Conservation (phyloP, 1,284 basidiomycete species). For the Takashimella tepidaria region DNA sequence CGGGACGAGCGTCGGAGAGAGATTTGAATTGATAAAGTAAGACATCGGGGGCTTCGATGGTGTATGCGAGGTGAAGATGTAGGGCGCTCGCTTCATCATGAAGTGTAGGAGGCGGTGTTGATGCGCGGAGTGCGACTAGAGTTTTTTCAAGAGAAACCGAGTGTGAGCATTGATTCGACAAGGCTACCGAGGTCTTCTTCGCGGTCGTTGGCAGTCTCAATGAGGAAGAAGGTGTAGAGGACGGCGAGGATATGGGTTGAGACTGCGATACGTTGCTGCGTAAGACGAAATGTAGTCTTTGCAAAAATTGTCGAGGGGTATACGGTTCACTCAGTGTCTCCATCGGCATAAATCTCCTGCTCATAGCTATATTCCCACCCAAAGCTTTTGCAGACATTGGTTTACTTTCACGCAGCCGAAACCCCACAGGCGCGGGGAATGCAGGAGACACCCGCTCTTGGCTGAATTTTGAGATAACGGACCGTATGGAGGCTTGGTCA, state of each 20-base stretch:
- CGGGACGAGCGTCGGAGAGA: not conserved
- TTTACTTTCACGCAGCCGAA: not conserved
- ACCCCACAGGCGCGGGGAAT: not conserved
- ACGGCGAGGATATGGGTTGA: not conserved
- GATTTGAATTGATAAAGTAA: not conserved
- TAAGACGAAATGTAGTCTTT: not conserved
- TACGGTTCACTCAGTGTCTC: not conserved
- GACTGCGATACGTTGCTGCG: not conserved
- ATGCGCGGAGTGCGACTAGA: not conserved
- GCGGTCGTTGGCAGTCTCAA: not conserved
- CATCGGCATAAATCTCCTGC: not conserved
- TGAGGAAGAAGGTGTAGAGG: not conserved
- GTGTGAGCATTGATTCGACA: no score
- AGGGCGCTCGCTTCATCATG: not conserved
- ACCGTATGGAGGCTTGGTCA: not conserved
- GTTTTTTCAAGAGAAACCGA: not conserved
- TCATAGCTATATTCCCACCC: not conserved
- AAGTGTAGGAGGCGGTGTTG: not conserved
- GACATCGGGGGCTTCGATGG: not conserved
- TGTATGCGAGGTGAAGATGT: conserved; percentile 4
- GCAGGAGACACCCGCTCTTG: not conserved
- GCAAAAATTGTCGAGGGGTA: not conserved
- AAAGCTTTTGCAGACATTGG: not conserved
- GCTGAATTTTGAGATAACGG: not conserved
- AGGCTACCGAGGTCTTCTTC: no score